phyloP scores from a whole-genome alignment of 345 rosid genomes.

The Salix suchowensis region DNA sequence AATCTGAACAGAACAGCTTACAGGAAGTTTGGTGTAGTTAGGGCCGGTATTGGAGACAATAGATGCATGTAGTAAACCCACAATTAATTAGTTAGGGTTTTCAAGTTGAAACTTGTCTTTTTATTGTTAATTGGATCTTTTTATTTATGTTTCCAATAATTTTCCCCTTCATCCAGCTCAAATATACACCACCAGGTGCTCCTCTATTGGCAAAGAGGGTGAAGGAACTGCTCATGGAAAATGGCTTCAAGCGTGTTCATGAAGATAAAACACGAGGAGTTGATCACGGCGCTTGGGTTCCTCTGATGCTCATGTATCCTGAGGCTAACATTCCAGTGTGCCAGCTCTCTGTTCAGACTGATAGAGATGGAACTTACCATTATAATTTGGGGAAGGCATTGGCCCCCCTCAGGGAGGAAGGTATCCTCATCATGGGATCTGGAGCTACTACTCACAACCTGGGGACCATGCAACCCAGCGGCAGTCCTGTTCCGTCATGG shows the following conservation, averaged over 20 bases:
- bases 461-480: conserved; percentile 30
- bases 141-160: too few relatives aligned
- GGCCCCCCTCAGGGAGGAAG: conserved; percentile 75
- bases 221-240: conserved; percentile 53
- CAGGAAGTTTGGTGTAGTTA: not conserved
- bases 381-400: conserved; percentile 87
- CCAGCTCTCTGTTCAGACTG: conserved; percentile 75
- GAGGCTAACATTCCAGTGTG: conserved; percentile 78
- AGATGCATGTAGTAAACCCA: too few relatives aligned
- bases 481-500: conserved; percentile 47
- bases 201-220: conserved; percentile 55
- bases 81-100: not conserved
- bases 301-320: conserved; percentile 89
- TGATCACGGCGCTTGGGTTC: conserved; percentile 98
- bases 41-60: too few relatives aligned
- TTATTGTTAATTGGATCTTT: not conserved
- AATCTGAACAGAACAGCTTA: not conserved
- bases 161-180: too few relatives aligned
- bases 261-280: conserved; percentile 72
- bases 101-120: not conserved
- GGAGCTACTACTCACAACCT: conserved; percentile 84
- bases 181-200: too few relatives aligned
- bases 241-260: conserved; percentile 48
- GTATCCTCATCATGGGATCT: conserved; percentile 81
- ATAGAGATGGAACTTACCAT: conserved; percentile 53